Percentiles rank a stretch among this genome's conserved stretches.
Conservation (phyloP, 345 rosid genomes). For the Balakata baccata region DNA sequence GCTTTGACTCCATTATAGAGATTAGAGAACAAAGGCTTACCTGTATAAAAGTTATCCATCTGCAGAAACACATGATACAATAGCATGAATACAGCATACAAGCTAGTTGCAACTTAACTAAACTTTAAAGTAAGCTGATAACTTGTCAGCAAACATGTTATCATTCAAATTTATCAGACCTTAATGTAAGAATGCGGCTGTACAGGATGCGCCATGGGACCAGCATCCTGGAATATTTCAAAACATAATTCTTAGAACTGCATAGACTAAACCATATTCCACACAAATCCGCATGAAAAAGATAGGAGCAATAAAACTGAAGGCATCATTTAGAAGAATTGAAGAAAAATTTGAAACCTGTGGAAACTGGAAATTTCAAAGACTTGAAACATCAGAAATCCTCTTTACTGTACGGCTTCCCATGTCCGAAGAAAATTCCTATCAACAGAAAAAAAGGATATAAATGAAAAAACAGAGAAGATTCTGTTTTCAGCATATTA, state of each 20-base stretch:
- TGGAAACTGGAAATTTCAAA: conserved; percentile 80
- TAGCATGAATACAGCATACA: conserved; percentile 18
- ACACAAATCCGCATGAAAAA: neutral
- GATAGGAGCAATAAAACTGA: neutral
- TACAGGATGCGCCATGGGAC: conserved; percentile 99
- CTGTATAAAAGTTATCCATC: conserved; percentile 99
- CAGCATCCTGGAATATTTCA: conserved; percentile 65
- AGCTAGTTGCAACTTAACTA: conserved; percentile 3
- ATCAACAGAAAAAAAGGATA: conserved; percentile 2
- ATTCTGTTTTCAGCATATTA: neutral
- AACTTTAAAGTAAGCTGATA: neutral
- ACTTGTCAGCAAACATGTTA: neutral
- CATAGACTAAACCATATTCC: neutral
- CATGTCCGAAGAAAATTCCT: conserved; percentile 99
- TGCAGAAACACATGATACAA: conserved; percentile 32
- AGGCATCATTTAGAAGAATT: neutral
- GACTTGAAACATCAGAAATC: conserved; percentile 89
- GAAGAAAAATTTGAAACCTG: conserved; percentile 51
- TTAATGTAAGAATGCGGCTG: conserved; percentile 97
- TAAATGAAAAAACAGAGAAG: neutral
- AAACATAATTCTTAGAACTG: neutral
- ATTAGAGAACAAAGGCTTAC: conserved; percentile 40
- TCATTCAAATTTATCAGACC: conserved; percentile 42
- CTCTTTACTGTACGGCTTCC: conserved; percentile 97
- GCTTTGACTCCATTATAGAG: conserved; percentile 2